phyloP scores from a whole-genome alignment of 768 basidiomycete species.

The Psilocybe sp. region DNA sequence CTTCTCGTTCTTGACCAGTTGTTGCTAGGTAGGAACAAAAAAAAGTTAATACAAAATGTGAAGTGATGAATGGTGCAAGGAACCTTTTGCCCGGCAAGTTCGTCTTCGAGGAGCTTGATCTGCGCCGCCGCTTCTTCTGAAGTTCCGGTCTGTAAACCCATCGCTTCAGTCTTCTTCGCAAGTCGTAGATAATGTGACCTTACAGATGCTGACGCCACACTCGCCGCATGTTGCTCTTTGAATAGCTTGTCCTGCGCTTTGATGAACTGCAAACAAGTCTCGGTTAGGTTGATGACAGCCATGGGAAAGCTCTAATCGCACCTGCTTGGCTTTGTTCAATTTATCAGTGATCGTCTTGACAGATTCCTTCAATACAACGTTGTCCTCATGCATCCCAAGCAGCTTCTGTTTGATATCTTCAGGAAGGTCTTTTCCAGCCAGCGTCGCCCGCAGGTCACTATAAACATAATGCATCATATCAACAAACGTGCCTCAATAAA shows the following conservation, averaged over 20 bases:
- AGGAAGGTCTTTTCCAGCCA: conserved; percentile 77
- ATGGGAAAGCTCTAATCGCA: conserved; percentile 25
- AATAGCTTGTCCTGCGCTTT: conserved; percentile 89
- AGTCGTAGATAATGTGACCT: conserved; percentile 13
- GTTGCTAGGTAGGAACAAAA: conserved; percentile 27
- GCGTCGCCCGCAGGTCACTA: conserved; percentile 74
- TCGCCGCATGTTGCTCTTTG: conserved; percentile 73
- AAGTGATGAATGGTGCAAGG: not conserved
- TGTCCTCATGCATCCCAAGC: conserved; percentile 76
- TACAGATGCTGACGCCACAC: conserved; percentile 44
- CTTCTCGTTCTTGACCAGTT: conserved; percentile 49
- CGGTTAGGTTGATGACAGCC: not conserved
- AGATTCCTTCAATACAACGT: conserved; percentile 66
- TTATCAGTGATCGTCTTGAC: conserved; percentile 72
- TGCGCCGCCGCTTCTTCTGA: conserved; percentile 76
- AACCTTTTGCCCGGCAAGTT: conserved; percentile 58
- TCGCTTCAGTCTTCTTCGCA: not conserved
- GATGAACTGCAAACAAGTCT: conserved; percentile 62
- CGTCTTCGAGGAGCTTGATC: conserved; percentile 64
- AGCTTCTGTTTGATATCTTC: conserved; percentile 79
- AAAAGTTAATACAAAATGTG: not conserved
- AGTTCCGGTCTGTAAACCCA: conserved; percentile 32
- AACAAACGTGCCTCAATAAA: not conserved
- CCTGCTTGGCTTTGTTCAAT: conserved; percentile 74
- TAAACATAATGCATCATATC: not conserved